Base-by-base conservation (phyloP, 768 basidiomycete genomes). In the Fomitopsis pulvina region DNA sequence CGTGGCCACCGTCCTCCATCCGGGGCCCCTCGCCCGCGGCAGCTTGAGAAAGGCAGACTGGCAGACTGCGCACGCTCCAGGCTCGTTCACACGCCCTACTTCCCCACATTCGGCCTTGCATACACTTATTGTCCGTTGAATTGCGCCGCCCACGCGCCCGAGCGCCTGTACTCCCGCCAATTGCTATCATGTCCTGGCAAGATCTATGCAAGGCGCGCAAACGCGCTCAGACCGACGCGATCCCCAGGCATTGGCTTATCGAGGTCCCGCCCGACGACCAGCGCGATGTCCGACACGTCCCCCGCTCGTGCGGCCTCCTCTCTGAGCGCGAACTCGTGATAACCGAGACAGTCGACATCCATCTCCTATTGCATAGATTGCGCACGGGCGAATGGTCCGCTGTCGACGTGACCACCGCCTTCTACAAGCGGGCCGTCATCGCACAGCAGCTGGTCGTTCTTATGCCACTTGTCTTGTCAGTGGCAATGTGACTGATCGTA, bases 231-330 rank as follows among this genome's bases (percentile, higher is more conserved):
- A 61, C 67, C 18, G 74, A 72, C 2, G 63, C 73, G 1, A 81
- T 88, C 29, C 87, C 88, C 0, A 66, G 71, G 48, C 79, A 80
- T 44, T 91, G 87, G 87, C 55, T 78, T 34, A 66, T 85, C 41
- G 53, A 42, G 24, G 64, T 68, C 0, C 81, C 81, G n/a, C 58
- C 76, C 1, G 61, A 68, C n/a, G 65, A 71, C 14, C 63, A 69
- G 5, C 70, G 74, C 44, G 73, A 82, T 58, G 80, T 89, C 29
- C 69, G 71, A 4, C 62, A 68, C 40, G 64, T 86, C 38, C 83
- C 86, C 7, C 69, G 68, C 52, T 65, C 67, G 3, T 79, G 74
- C 58, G 82, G 81, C 2, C 60, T 89, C 12, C 71, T 92, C 27
- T 74, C 76, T 5, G 51, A 61, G 1, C 68, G 62, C 25, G 83